Evolutionary conservation across 1,284 basidiomycete species (phyloP).

Genomic region (Tylopilus orsonianus): DNA sequence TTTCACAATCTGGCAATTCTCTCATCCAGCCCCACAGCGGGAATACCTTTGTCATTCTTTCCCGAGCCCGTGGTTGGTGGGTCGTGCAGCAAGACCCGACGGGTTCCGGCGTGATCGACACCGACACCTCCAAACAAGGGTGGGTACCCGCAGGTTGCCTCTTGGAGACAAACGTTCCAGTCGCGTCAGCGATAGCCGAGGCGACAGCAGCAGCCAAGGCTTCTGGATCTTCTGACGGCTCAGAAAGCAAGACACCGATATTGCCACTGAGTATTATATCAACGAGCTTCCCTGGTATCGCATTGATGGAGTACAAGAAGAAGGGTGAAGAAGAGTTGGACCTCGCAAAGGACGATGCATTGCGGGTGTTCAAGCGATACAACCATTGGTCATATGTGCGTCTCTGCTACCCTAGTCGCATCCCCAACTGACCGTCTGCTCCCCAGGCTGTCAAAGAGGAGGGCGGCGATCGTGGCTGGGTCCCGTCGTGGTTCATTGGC

Average conservation of each 20-base stretch:
- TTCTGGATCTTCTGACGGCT: constrained; percentile 44
- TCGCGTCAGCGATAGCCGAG: constrained; percentile 74
- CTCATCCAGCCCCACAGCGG: constrained; percentile 47
- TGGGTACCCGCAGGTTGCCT: constrained; percentile 94
- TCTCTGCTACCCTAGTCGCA: constrained; percentile 12
- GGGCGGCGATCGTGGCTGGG: constrained; percentile 88
- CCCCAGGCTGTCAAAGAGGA: constrained; percentile 83
- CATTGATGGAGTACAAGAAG: constrained; percentile 92
- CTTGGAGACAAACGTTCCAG: constrained; percentile 85
- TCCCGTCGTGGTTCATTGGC: constrained; percentile 82
- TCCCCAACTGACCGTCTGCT: constrained; percentile 8
- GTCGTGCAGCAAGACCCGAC: constrained; percentile 93
- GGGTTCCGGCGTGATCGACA: constrained; percentile 78
- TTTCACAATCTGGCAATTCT: constrained; percentile 1
- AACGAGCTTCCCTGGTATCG: constrained; percentile 91
- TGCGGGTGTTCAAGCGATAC: constrained; percentile 96
- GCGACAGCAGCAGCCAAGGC: constrained; percentile 57
- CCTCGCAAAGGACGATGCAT: constrained; percentile 79
- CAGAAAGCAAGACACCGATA: constrained; percentile 66
- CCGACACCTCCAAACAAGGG: constrained; percentile 74
- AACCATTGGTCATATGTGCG: constrained; percentile 93
- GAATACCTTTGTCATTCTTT: constrained; percentile 91
- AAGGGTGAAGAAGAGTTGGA: constrained; percentile 89
- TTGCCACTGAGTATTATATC: constrained; percentile 86
- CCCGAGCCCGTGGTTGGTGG: constrained; percentile 98